Base-by-base conservation (phyloP, 495 filamentous ascomycete species). In the Aspergillus affinis region DNA sequence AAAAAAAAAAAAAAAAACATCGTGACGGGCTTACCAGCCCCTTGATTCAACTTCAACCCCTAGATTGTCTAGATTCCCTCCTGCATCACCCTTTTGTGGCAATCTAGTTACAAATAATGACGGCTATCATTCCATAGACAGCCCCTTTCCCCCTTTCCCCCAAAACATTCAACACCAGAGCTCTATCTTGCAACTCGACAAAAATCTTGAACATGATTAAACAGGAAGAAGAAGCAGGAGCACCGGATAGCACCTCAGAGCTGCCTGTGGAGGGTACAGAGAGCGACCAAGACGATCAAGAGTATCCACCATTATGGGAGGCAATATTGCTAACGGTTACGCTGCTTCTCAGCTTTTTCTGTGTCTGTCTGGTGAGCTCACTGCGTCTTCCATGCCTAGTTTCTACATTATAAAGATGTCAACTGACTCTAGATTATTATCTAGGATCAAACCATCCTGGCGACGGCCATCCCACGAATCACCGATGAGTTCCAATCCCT, bases 401-500 rank as follows among this genome's bases (percentile, higher is more conserved):
- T 41, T 41, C 2, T 41, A 13, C 12, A 13, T 41, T 1, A 41
- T 41, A 10, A 41, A 41, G 10, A 32, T 3, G 30, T 6, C 10
- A 15, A 41, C 36, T 41, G 12, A 41, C 13, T 1, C 3, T 1
- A 15, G 3, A 36, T 49, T 2, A 21, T 48, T 1, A 21, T 21
- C 20, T 48, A 20, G 50, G 50, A 52, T 45, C 45, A 47, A 21
- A 59, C 57, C 17, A 59, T 57, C 86, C 86, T 21, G 76, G 79
- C 45, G 19, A 53, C 49, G 6, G 57, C 57, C 1, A 27, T 59
- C 48, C 57, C 57, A 3, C 26, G 41, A 52, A 90, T 91, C 60
- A 89, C 88, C 0, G 81, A 88, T 65, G 72, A 85, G 27, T 90
- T 91, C 69, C 71, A 87, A n/a, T 79, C 82, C 44, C 68, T 91